Conservation (phyloP, 2,329 filamentous ascomycete species). For the Chlorencoelia australis region DNA sequence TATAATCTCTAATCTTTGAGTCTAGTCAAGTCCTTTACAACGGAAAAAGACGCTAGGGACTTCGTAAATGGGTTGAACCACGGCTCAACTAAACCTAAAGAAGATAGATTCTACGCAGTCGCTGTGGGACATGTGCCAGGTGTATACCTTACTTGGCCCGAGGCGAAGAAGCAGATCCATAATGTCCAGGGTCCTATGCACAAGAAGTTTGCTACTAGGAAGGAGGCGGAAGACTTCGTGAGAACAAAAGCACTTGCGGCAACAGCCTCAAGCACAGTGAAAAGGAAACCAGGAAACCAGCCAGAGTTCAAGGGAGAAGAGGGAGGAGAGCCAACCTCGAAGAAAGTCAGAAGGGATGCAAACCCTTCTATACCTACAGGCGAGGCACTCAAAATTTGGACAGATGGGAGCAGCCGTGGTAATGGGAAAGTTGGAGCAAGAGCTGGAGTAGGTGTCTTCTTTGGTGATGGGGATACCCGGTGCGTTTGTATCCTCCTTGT, state of each 20-base stretch:
- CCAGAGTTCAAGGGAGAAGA: conserved; percentile 17
- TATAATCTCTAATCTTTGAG: conserved; percentile 3
- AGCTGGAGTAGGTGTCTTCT: conserved; percentile 55
- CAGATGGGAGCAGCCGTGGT: conserved; percentile 50
- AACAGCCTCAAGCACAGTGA: not conserved
- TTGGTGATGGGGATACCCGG: conserved; percentile 46
- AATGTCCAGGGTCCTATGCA: conserved; percentile 62
- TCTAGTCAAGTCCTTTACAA: conserved; percentile 70
- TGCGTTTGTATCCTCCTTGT: conserved; percentile 22
- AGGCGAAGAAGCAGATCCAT: conserved; percentile 62
- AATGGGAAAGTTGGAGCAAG: conserved; percentile 47
- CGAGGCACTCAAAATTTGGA: conserved; percentile 39
- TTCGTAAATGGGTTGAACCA: conserved; percentile 55
- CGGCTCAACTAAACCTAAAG: conserved; percentile 25
- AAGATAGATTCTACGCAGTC: conserved; percentile 48
- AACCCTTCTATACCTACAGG: conserved; percentile 3
- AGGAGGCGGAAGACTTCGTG: conserved; percentile 74
- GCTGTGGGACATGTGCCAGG: conserved; percentile 48
- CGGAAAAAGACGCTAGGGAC: conserved; percentile 63
- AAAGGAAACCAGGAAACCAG: no score
- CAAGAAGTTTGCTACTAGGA: conserved; percentile 56
- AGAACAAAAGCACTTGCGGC: conserved; percentile 28
- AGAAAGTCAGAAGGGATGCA: conserved; percentile 12
- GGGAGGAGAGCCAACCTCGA: conserved; percentile 8
- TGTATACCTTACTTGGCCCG: conserved; percentile 55